A percentile compares a stretch with the other conserved stretches of the same genome.
phyloP scores from a whole-genome alignment of 2,329 filamentous ascomycete species.

The Fusarium praegraminearum region DNA sequence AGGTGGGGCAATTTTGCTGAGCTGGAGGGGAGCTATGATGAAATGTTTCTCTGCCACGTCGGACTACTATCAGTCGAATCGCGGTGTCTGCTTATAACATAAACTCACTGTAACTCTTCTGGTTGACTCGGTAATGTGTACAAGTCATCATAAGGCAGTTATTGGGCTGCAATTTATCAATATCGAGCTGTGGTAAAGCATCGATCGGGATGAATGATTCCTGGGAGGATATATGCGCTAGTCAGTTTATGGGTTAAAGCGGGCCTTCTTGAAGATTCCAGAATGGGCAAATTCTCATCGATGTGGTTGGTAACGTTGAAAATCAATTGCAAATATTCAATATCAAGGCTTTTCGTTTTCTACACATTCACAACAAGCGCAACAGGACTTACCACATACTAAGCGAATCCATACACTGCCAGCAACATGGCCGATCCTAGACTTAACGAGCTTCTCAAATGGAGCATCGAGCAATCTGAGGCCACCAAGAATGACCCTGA shows the following conservation, averaged over 20 bases:
- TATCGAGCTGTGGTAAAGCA: conserved; percentile 10
- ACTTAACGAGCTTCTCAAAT: conserved; percentile 83
- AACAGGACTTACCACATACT: neutral
- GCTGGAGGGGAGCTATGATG: conserved; percentile 48
- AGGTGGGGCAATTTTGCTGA: conserved; percentile 63
- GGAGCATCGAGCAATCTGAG: conserved; percentile 70
- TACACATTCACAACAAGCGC: conserved; percentile 12
- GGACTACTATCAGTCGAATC: conserved; percentile 24
- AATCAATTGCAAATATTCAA: conserved; percentile 25
- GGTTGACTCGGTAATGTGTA: conserved; percentile 1
- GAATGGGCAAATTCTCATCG: conserved; percentile 51
- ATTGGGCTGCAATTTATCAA: conserved; percentile 10
- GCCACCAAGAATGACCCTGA: conserved; percentile 49
- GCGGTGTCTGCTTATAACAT: conserved; percentile 3
- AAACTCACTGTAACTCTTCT: neutral
- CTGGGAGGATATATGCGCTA: conserved; percentile 42
- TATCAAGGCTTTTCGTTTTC: conserved; percentile 11
- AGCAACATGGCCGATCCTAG: conserved; percentile 63
- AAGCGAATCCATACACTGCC: neutral
- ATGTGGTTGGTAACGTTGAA: conserved; percentile 37
- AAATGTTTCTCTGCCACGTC: conserved; percentile 45
- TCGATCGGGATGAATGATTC: conserved; percentile 36
- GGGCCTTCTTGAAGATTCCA: conserved; percentile 57
- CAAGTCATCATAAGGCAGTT: conserved; percentile 10
- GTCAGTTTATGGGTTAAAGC: conserved; percentile 41